Conservation (phyloP, 805 yeast genomes). For the Schwanniomyces pseudopolymorphus region DNA sequence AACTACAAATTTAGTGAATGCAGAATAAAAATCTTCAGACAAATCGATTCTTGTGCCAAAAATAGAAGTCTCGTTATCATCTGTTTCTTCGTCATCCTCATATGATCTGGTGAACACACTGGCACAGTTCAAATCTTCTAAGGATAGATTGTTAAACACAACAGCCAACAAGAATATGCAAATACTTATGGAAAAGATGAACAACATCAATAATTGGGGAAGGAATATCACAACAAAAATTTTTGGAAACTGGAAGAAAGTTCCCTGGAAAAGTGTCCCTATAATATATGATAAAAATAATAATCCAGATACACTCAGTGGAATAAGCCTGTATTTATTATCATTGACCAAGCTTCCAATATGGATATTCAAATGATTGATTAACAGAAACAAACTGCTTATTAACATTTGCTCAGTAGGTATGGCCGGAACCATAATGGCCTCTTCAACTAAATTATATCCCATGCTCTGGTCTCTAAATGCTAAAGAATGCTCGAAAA, state of each 20-base stretch:
- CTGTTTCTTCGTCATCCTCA: slow-evolving; percentile 18
- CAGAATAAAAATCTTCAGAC: slow-evolving; percentile 66
- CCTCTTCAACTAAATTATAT: slow-evolving; percentile 19
- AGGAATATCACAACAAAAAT: slow-evolving; percentile 57
- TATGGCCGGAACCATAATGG: slow-evolving; percentile 18
- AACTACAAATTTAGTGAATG: slow-evolving; percentile 57
- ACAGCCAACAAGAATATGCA: slow-evolving; percentile 58
- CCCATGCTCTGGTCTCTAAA: slow-evolving; percentile 66
- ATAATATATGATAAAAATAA: slow-evolving; percentile 46
- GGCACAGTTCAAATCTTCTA: slow-evolving; percentile 36
- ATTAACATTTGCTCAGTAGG: slow-evolving; percentile 55
- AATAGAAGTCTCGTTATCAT: slow-evolving; percentile 15
- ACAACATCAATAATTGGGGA: slow-evolving; percentile 62
- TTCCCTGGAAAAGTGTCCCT: slow-evolving; percentile 37
- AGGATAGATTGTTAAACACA: slow-evolving; percentile 48
- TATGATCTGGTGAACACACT: slow-evolving; percentile 24
- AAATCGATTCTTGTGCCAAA: slow-evolving; percentile 26
- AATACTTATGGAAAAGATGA: slow-evolving; percentile 51
- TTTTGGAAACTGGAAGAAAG: slow-evolving; percentile 50
- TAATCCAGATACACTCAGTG: slow-evolving; percentile 61
- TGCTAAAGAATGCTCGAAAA: slow-evolving; percentile 74
- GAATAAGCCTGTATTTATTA: slow-evolving; percentile 57
- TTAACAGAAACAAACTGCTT: slow-evolving; percentile 54
- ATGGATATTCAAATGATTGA: slow-evolving; percentile 63
- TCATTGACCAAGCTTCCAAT: slow-evolving; percentile 54